These are phyloP conservation scores for Candida easanensis DNA, from an alignment of 805 yeast genomes.

Conservation along the genomic window DNA sequence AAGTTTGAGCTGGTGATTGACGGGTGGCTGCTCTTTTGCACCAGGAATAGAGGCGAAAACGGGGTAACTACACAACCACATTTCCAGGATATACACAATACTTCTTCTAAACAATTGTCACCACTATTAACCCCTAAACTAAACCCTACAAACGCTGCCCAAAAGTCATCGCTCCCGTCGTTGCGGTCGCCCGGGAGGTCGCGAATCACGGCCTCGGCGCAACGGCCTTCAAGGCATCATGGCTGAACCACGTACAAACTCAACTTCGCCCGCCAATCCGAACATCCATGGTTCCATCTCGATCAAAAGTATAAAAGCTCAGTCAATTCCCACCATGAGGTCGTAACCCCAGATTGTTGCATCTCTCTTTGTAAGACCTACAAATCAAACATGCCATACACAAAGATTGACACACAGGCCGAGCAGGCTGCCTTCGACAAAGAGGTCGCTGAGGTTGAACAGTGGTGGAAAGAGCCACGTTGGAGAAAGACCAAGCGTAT, in stretches of 20 bases:
- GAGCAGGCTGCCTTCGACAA: conserved; percentile 26
- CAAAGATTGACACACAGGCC: conserved; percentile 18
- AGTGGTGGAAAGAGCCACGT: conserved; percentile 95
- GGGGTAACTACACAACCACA: too few species aligned
- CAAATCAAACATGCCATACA: conserved; percentile 15
- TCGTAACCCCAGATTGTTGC: background rate
- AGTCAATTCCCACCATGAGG: too few species aligned
- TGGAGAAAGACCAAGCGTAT: conserved; percentile 87
- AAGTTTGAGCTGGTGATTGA: too few species aligned
- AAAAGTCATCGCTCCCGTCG: background rate
- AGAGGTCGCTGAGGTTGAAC: conserved; percentile 69
- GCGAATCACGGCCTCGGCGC: conserved; percentile 1
- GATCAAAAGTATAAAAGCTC: background rate
- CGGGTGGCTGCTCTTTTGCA: too few species aligned
- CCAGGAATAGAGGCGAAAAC: too few species aligned
- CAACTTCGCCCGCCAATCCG: conserved; percentile 5
- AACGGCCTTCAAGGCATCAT: background rate
- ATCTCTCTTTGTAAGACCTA: background rate
- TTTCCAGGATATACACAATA: too few species aligned
- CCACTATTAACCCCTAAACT: too few species aligned
- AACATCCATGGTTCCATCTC: background rate
- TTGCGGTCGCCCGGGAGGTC: conserved; percentile 1
- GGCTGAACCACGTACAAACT: background rate
- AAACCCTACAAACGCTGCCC: background rate
- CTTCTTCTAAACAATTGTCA: too few species aligned